phyloP scores from a whole-genome alignment of 2,329 filamentous ascomycete species.

The Phyllosticta ampelicida region DNA sequence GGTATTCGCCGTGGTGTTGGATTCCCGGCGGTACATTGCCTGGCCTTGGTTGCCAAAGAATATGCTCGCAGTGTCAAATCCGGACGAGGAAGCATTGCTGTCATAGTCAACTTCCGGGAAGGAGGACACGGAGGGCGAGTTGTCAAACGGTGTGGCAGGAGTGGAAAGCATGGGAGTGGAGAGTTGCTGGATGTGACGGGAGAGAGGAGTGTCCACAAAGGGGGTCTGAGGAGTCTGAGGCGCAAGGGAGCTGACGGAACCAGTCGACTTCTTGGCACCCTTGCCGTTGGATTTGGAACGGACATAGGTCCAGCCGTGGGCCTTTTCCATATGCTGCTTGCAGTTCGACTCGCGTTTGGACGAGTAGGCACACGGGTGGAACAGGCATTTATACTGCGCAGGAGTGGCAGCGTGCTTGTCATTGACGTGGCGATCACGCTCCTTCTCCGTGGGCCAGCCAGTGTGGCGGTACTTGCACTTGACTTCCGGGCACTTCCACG shows the following conservation, averaged over 20 bases:
- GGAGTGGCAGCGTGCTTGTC: constrained; percentile 85
- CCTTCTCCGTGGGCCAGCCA: constrained; percentile 96
- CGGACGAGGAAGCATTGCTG: constrained; percentile 13
- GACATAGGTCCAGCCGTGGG: constrained; percentile 81
- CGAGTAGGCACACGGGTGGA: constrained; percentile 76
- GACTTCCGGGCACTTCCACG: constrained; percentile 78
- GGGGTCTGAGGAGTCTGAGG: constrained; percentile 26
- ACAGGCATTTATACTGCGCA: constrained; percentile 73
- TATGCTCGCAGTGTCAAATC: constrained; percentile 14
- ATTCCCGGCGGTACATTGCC: constrained; percentile 28
- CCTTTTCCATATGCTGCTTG: constrained; percentile 99
- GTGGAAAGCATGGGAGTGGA: constrained; percentile 23
- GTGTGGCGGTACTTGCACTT: constrained; percentile 83
- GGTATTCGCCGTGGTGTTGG: constrained; percentile 24
- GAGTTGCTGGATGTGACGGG: constrained; percentile 17
- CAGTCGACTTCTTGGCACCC: constrained; percentile 23
- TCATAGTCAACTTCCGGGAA: constrained; percentile 21
- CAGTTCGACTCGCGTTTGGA: constrained; percentile 95
- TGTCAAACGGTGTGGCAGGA: constrained; percentile 28
- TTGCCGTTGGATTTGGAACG: constrained; percentile 88
- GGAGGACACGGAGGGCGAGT: constrained; percentile 32
- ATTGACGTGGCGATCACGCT: constrained; percentile 89
- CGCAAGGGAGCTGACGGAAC: constrained; percentile 18
- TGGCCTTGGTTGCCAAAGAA: constrained; percentile 13
- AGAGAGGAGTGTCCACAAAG: constrained; percentile 26